phyloP scores from a whole-genome alignment of 208 protist genomes.

The Wallacemonas rigidus region DNA sequence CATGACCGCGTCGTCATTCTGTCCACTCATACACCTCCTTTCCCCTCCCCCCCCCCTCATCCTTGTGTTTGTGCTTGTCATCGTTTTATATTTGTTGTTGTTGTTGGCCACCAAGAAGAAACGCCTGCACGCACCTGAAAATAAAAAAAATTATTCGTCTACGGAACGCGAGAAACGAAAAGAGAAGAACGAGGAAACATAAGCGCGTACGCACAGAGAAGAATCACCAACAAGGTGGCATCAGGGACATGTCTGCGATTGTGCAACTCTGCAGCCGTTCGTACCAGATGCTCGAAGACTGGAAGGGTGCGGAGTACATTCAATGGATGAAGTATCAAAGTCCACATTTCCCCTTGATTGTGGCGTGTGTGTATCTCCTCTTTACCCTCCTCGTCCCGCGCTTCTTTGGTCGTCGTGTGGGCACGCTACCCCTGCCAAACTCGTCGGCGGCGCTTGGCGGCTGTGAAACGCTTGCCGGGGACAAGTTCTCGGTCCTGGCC shows the following conservation, averaged over 20 bases:
- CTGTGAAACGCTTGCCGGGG: not conserved
- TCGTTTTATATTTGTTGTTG: slow-evolving; percentile 2
- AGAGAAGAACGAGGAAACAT: slow-evolving; percentile 4
- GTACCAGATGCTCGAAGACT: slow-evolving; percentile 23
- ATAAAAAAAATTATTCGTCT: slow-evolving; percentile 10
- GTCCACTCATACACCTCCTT: no score
- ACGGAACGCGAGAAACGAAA: no score
- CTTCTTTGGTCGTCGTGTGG: slow-evolving; percentile 6
- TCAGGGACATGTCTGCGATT: not conserved
- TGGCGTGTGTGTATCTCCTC: slow-evolving; percentile 32
- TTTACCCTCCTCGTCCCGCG: slow-evolving; percentile 44
- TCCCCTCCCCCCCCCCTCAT: not conserved
- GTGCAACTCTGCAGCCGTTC: not conserved
- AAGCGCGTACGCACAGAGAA: no score
- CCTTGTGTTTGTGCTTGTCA: slow-evolving; percentile 5
- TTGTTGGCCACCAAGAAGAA: slow-evolving; percentile 5
- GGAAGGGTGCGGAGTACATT: slow-evolving; percentile 33
- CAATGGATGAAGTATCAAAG: slow-evolving; percentile 27
- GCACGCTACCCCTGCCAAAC: not conserved
- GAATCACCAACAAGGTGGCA: no score
- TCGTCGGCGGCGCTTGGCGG: not conserved
- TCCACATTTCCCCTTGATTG: slow-evolving; percentile 33
- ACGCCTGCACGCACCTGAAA: not conserved
- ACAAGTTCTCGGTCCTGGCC: not conserved
- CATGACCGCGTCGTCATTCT: no score